Evolutionary conservation across 306 rosid genomes (phyloP), one percentile per base, ranked within the genome.

Genomic region (Boehmeria nivea): DNA sequence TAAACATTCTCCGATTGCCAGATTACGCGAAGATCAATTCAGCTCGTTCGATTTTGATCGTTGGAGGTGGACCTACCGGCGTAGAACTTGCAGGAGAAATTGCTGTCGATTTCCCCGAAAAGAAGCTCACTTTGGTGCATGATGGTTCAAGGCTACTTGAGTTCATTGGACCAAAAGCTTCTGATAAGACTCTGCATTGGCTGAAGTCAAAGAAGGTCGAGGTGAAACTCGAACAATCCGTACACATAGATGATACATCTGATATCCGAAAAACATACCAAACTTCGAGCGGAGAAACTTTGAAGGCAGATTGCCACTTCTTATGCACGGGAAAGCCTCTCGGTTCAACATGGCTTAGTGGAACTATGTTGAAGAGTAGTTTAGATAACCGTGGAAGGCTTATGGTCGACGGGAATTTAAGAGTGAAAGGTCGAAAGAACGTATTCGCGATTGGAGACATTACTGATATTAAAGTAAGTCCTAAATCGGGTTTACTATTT

Each of bases 51-150:
- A 73, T 89, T 69, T 71, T 89, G 75, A 77, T 89, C 47, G 76
- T 89, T 55, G 97, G 89, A 61, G 97, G 97, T 11, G 97, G 97
- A 49, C 97, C 94, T 19, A 79, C 81, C 10, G 97, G 97, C 42
- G 94, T 89, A 18, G 97, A 85, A 60, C 94, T 86, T 45, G 85
- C 95, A 2, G 95, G 79, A 59, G 97, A 86, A 75, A 86, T 89
- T 25, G 86, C 81, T 13, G 80, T 72, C 50, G 94, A 86, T 63
- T 89, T 71, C 57, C 88, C 94, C 0, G 75, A 73, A 11, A 83
- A 81, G 83, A 75, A 63, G 64, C 20, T 89, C 14, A 86, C 76
- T 10, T 34, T 86, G 12, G 90, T 86, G 55, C 95, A 86, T 57
- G 72, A 56, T 52, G 94, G 97, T 28, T 47, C 79, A 6, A 81